A percentile compares a stretch with the other conserved stretches of the same genome.
phyloP scores from a whole-genome alignment of 768 basidiomycete genomes.

The Kwoniella botswanensis region DNA sequence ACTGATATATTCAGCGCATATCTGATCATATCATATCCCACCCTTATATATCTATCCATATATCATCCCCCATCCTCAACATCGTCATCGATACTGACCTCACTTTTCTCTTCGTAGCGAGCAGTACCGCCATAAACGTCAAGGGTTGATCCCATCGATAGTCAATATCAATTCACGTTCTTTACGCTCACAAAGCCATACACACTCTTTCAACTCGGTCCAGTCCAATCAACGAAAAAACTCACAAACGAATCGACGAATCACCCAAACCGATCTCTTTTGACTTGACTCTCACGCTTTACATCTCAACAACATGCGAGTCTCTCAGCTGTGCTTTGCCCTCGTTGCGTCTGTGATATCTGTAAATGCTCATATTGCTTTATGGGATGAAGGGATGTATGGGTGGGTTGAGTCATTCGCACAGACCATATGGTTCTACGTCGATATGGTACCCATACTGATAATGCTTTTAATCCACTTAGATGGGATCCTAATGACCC shows the following conservation, averaged over 20 bases:
- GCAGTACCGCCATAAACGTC: neutral
- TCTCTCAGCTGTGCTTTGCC: constrained; percentile 21
- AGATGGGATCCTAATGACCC: constrained; percentile 48
- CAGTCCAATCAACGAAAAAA: neutral
- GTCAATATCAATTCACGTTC: constrained; percentile 7
- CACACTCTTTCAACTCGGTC: neutral
- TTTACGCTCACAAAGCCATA: constrained; percentile 8
- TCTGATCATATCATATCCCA: neutral
- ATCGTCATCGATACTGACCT: neutral
- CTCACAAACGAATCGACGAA: neutral
- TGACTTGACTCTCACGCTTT: neutral
- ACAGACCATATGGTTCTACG: neutral
- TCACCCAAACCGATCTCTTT: neutral
- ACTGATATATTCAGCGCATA: neutral
- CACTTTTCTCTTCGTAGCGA: neutral
- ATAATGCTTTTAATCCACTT: neutral
- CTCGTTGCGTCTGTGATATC: constrained; percentile 17
- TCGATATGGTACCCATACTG: neutral
- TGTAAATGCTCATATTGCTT: constrained; percentile 36
- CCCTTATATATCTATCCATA: neutral
- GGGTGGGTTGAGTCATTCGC: constrained; percentile 34
- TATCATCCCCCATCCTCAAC: neutral
- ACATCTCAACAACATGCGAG: constrained; percentile 12
- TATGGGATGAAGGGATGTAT: constrained; percentile 49
- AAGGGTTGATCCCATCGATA: constrained; percentile 8